Base-by-base conservation (phyloP, 106 monocot genomes). In the Agapanthus africanus region DNA sequence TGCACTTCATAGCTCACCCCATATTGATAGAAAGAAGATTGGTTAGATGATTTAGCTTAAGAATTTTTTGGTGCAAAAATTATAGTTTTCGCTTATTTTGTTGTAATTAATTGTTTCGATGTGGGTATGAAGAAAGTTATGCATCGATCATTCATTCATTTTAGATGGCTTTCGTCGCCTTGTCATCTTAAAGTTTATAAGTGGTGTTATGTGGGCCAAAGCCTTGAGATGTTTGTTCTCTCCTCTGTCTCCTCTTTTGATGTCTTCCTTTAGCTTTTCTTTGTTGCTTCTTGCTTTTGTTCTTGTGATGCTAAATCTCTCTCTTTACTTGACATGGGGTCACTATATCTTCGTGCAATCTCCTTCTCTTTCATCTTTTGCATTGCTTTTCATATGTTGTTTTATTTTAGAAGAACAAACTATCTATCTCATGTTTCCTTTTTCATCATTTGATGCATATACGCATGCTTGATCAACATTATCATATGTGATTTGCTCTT, bases 261-360 rank as follows among this genome's bases (percentile, higher is more conserved):
- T 18, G 37, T 71, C 60, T 61, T 71, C 11, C 61, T 33, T 71
- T 71, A 60, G 61, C 71, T 62, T 42, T 70, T 59, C 26, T 18
- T 71, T 44, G 71, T 42, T 71, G 44, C 32, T 71, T 32, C 13
- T 71, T 30, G 21, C 6, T 47, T 49, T 47, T 37, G 63, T 30
- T 65, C 64, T 27, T 52, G 64, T 52, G 50, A 65, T 64, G 62
- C 34, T 62, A 37, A 41, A 65, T 73, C 51, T 37, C n/a, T 0
- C 65, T 36, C 64, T 73, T 73, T 51, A 51, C n/a, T 15, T 11
- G 13, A 36, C 61, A 61, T n/a, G n/a, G n/a, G n/a, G n/a, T n/a
- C n/a, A n/a, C n/a, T n/a, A n/a, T n/a, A n/a, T n/a, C n/a, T n/a
- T n/a, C n/a, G n/a, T n/a, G n/a, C n/a, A n/a, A n/a, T n/a, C n/a